These are phyloP conservation scores for Cordyceps cateniannulata DNA, from an alignment of 2,329 filamentous ascomycete genomes.

Conservation along the genomic window DNA sequence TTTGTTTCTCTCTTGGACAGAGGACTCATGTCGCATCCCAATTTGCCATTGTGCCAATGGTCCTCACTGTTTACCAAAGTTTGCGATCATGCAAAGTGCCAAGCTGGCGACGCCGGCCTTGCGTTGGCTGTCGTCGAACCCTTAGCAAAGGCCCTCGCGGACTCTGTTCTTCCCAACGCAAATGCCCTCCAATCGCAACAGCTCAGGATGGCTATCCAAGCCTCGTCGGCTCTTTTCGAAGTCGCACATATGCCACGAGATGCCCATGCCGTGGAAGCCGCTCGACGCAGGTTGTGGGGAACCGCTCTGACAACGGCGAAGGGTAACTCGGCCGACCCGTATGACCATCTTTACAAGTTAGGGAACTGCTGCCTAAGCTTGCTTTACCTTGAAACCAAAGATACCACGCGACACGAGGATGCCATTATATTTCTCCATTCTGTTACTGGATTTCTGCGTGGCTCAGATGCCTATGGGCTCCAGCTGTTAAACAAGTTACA, in stretches of 20 bases:
- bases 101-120: conserved; percentile 62
- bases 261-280: conserved; percentile 57
- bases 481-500: conserved; percentile 56
- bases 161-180: conserved; percentile 23
- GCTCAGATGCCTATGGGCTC: neutral
- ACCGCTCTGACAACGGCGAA: conserved; percentile 22
- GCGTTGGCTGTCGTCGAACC: conserved; percentile 65
- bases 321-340: conserved; percentile 53
- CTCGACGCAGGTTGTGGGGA: conserved; percentile 58
- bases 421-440: conserved; percentile 45
- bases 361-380: conserved; percentile 44
- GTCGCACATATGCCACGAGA: conserved; percentile 51
- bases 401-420: conserved; percentile 30
- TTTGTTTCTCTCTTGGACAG: conserved; percentile 60
- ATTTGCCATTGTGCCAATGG: conserved; percentile 43
- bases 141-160: conserved; percentile 50
- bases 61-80: conserved; percentile 51
- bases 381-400: conserved; percentile 44
- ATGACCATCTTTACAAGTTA: conserved; percentile 59
- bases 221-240: conserved; percentile 37
- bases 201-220: conserved; percentile 14
- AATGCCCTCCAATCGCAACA: neutral
- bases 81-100: conserved; percentile 48
- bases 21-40: conserved; percentile 46
- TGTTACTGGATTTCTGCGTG: conserved; percentile 44